These are phyloP conservation scores for Coprinopsis strossmayeri DNA, from an alignment of 768 basidiomycete genomes.

Conservation along the genomic window DNA sequence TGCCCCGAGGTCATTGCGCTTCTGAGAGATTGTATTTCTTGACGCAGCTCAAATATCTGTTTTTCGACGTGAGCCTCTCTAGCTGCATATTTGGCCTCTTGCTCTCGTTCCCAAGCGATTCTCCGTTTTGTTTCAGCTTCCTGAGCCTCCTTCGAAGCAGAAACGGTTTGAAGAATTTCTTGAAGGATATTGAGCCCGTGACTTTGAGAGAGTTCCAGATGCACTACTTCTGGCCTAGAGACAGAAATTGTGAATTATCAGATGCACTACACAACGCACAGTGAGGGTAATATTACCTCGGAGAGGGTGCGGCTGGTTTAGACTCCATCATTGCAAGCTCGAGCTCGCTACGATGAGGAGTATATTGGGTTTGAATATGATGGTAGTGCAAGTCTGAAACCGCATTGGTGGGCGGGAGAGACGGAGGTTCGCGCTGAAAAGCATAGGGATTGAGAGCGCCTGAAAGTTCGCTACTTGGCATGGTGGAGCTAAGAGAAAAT, in stretches of 20 bases:
- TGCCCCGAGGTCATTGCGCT: too few relatives aligned
- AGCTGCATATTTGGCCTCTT: constrained; percentile 50
- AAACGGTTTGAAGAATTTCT: constrained; percentile 52
- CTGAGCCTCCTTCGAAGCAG: constrained; percentile 52
- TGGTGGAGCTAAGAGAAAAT: constrained; percentile 17
- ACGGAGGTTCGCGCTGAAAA: background rate
- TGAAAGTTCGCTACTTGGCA: constrained; percentile 70
- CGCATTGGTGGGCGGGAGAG: constrained; percentile 11
- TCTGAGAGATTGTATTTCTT: background rate
- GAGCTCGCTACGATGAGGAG: constrained; percentile 59
- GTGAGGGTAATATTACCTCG: too few relatives aligned
- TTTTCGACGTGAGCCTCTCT: constrained; percentile 55
- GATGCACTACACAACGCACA: too few relatives aligned
- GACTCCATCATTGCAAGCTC: constrained; percentile 52
- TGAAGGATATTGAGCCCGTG: constrained; percentile 39
- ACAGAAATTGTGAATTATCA: too few relatives aligned
- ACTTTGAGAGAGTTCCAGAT: background rate
- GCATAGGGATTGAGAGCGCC: constrained; percentile 73
- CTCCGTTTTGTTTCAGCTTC: constrained; percentile 56
- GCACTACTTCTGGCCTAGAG: background rate
- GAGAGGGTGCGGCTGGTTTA: too few relatives aligned
- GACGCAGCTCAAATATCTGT: constrained; percentile 8
- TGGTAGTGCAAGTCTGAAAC: constrained; percentile 8
- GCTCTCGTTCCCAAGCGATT: constrained; percentile 62
- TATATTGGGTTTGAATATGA: constrained; percentile 22